Evolutionary conservation across 129 eudicot genomes (phyloP), one percentile per base, ranked within the genome.

Genomic region (Flaveria robusta): DNA sequence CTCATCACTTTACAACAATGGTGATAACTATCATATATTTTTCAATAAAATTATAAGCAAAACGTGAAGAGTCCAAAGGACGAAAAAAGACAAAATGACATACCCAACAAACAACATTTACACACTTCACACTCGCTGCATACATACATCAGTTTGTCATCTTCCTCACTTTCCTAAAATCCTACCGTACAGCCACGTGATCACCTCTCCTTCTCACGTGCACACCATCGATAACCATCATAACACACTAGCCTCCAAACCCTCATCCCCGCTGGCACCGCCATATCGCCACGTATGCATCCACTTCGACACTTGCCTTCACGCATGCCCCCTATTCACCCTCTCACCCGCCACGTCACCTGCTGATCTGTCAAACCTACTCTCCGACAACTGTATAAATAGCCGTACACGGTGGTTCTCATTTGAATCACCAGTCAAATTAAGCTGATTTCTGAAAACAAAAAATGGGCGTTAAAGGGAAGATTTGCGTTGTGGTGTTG

Each of bases 291-390:
- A 74, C 83, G 79, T 80, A 31, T 66, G 79, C 31, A 29, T 27
- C 74, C 79, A 52, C 52, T 22, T 64, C 68, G 26, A 67, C 85
- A 71, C 74, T 43, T 56, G 77, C 46, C 65, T 15, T 19, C 26
- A 23, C n/a, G 51, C 78, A 64, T 52, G 76, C 72, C 20, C 4
- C 39, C 10, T 51, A 34, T 34, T 59, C 65, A 41, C 3, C 68
- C 27, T 50, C 82, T 59, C 83, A 39, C 13, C 22, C 55, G 89
- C 80, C 91, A 86, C 95, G 37, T 80, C 89, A 66, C 47, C 39
- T 55, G 79, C 58, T 76, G 81, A 47, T 43, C 49, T 18, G 22
- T 12, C 10, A 63, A 13, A 11, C 13, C 0, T 1, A 9, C 3
- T 1, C 13, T 16, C 16, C 66, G 1, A 1, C 39, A 4, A 13